Conservation (phyloP, 202 grass and related monocot genomes). For the Zizania palustris region DNA sequence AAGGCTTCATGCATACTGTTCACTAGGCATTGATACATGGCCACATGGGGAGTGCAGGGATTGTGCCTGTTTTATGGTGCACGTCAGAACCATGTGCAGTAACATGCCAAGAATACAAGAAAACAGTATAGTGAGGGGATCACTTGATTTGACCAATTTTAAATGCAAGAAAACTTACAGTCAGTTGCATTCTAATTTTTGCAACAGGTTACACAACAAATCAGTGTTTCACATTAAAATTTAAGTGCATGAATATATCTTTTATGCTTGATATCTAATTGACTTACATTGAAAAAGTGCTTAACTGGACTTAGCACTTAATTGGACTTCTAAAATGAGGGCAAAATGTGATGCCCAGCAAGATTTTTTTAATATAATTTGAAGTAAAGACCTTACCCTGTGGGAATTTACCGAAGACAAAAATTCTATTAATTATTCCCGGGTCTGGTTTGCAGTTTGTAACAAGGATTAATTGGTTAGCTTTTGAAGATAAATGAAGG, state of each 20-base stretch:
- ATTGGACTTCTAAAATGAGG: neutral
- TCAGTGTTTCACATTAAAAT: neutral
- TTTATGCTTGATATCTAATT: neutral
- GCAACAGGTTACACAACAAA: neutral
- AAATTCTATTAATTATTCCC: neutral
- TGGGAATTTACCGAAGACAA: neutral
- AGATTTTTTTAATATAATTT: neutral
- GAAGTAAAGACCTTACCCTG: neutral
- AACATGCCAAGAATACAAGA: too few relatives aligned
- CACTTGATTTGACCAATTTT: neutral
- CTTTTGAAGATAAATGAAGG: neutral
- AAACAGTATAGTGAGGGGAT: too few relatives aligned
- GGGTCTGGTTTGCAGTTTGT: conserved; percentile 6
- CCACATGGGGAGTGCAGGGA: too few relatives aligned
- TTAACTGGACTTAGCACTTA: neutral
- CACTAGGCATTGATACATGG: too few relatives aligned
- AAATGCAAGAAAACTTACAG: neutral
- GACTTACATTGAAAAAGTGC: neutral
- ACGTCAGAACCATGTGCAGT: too few relatives aligned
- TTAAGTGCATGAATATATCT: neutral
- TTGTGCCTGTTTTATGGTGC: too few relatives aligned
- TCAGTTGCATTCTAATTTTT: neutral
- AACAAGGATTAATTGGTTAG: neutral
- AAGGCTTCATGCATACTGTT: neutral
- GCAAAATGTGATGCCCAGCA: neutral